Conservation (phyloP, 108 stramenopile genomes). For the Cyclotella baltica region DNA sequence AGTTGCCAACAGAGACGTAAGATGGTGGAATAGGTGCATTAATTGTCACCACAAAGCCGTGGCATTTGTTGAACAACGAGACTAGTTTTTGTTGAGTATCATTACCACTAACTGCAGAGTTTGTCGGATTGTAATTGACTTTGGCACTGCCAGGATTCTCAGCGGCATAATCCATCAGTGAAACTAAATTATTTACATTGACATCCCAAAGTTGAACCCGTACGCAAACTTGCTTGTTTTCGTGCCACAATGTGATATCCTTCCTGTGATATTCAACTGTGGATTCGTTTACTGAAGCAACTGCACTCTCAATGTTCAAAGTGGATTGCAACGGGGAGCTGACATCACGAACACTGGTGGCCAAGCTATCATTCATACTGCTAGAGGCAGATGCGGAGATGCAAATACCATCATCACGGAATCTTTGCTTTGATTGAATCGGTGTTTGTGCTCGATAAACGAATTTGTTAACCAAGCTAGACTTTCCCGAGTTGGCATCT, state of each 20-base stretch:
- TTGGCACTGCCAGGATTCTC: background rate
- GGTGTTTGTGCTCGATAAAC: background rate
- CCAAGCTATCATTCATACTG: background rate
- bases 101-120: too few relatives aligned
- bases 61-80: background rate
- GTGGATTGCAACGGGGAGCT: background rate
- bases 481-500: background rate
- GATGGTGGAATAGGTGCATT: background rate
- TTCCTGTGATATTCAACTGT: background rate
- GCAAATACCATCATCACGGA: background rate
- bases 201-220: background rate
- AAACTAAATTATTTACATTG: background rate
- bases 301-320: background rate
- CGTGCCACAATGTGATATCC: background rate
- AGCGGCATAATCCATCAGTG: background rate
- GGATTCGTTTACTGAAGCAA: background rate
- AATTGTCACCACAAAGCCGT: background rate
- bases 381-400: background rate
- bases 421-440: background rate
- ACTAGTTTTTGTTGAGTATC: too few relatives aligned
- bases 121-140: background rate
- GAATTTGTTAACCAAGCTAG: background rate
- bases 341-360: background rate
- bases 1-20: background rate
- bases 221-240: background rate